Conservation (phyloP, 257 asterid genomes). For the Apocynum venetum region DNA sequence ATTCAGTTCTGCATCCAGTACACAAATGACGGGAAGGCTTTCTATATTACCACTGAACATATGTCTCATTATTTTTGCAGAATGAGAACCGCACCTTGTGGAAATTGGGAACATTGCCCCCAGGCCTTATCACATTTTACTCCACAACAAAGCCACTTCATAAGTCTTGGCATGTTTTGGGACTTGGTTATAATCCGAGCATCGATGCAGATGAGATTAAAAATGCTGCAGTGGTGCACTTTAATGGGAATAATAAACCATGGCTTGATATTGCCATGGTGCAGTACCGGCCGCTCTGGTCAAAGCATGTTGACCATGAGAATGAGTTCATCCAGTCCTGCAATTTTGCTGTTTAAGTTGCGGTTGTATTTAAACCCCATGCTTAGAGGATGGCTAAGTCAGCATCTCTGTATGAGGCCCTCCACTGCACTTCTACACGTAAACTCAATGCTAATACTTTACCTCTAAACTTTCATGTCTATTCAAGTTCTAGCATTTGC, state of each 20-base stretch:
- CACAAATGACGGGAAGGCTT: background rate
- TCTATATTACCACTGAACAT: conserved; percentile 5
- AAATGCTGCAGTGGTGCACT: conserved; percentile 44
- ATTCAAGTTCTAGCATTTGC: conserved; percentile 26
- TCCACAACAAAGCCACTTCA: conserved; percentile 37
- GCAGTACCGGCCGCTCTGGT: conserved; percentile 36
- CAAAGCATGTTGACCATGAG: conserved; percentile 46
- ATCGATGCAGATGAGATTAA: conserved; percentile 35
- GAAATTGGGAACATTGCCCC: conserved; percentile 41
- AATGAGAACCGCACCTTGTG: conserved; percentile 39
- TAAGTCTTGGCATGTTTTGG: conserved; percentile 41
- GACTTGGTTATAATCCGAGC: conserved; percentile 40
- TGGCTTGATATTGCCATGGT: conserved; percentile 42
- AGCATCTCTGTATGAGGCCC: conserved; percentile 24
- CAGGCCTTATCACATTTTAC: conserved; percentile 36
- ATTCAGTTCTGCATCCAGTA: background rate
- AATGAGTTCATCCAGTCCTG: conserved; percentile 73
- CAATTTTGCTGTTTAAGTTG: conserved; percentile 64
- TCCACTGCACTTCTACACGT: conserved; percentile 35
- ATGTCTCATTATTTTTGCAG: conserved; percentile 24
- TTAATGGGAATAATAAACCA: conserved; percentile 45
- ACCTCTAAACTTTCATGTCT: conserved; percentile 20
- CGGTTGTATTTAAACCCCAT: conserved; percentile 18
- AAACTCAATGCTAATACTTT: conserved; percentile 27
- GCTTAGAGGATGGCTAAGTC: conserved; percentile 27